Percentiles rank a stretch among this genome's conserved stretches.
Conservation (phyloP, 1,139 yeast genomes). For the Taphrina communis region DNA sequence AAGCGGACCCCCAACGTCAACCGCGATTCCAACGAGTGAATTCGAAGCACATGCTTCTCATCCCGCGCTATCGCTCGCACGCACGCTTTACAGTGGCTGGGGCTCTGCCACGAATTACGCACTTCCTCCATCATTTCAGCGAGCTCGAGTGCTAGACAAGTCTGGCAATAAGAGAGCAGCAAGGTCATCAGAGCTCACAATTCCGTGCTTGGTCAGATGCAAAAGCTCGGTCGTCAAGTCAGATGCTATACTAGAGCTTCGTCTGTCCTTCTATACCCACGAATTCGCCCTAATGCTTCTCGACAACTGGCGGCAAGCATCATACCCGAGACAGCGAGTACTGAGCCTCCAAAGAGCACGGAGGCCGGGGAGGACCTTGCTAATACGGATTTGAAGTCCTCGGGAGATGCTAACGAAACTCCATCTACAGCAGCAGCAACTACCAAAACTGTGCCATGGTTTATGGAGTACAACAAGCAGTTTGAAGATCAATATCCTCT, state of each 20-base stretch:
- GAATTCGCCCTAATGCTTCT: conserved; percentile 16
- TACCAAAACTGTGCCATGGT: conserved; percentile 35
- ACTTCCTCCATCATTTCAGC: background rate
- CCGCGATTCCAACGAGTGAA: background rate
- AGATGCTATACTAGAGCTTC: background rate
- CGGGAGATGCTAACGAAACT: background rate
- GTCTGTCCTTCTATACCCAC: conserved; percentile 14
- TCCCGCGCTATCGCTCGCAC: no score
- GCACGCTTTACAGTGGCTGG: background rate
- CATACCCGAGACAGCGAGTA: background rate
- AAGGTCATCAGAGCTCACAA: background rate
- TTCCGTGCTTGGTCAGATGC: background rate
- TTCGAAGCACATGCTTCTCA: background rate
- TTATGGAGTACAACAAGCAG: conserved; percentile 40
- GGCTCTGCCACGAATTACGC: background rate
- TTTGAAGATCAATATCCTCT: conserved; percentile 17
- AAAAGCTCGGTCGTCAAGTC: background rate
- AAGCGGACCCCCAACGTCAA: background rate
- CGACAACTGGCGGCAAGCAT: background rate
- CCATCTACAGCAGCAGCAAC: background rate
- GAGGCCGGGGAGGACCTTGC: background rate
- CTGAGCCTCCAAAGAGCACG: background rate
- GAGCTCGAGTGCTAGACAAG: no score
- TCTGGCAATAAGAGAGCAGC: background rate
- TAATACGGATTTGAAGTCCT: background rate